These are phyloP conservation scores for Gremmenia infestans DNA, from an alignment of 2,329 filamentous ascomycete species.

Conservation along the genomic window DNA sequence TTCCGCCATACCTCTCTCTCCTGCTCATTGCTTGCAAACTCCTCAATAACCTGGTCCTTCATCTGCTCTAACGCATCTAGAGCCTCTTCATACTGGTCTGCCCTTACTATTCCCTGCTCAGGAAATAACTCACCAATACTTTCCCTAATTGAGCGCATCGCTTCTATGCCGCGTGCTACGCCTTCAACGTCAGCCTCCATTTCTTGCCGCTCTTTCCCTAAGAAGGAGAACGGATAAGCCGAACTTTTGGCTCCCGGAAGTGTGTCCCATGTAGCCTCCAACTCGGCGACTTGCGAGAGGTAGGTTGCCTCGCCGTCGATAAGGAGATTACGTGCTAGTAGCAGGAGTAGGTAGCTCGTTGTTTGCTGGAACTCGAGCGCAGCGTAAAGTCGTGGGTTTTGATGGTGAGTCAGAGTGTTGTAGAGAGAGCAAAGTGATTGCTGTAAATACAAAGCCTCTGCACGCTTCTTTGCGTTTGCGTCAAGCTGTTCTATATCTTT, in stretches of 20 bases:
- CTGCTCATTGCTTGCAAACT: constrained; percentile 12
- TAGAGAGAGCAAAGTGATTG: constrained; percentile 14
- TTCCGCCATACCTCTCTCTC: constrained; percentile 12
- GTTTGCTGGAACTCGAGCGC: constrained; percentile 17
- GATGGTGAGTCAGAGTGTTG: constrained; percentile 1
- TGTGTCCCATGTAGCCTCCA: constrained; percentile 8
- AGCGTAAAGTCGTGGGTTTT: constrained; percentile 9
- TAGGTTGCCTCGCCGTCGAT: constrained; percentile 15
- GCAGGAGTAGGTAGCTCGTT: constrained; percentile 4
- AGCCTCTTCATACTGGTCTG: constrained; percentile 11
- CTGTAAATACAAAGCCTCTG: constrained; percentile 8
- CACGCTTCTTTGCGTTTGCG: constrained; percentile 27
- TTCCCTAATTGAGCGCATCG: constrained; percentile 6
- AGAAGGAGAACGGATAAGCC: constrained; percentile 13
- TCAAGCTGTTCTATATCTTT: constrained; percentile 34
- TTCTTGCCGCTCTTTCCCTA: constrained; percentile 2
- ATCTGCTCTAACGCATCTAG: constrained; percentile 14
- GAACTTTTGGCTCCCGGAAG: constrained; percentile 2
- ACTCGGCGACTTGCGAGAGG: constrained; percentile 7
- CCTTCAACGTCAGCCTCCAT: constrained; percentile 10
- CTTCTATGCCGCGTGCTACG: constrained; percentile 6
- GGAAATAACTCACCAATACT: constrained; percentile 13
- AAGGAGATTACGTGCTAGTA: constrained; percentile 8
- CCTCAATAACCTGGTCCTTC: constrained; percentile 14
- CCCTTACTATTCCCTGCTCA: constrained; percentile 11